Evolutionary conservation across 257 asterid species (phyloP), one percentile per base, ranked within the genome.

Genomic region (Solanum stenotomum): DNA sequence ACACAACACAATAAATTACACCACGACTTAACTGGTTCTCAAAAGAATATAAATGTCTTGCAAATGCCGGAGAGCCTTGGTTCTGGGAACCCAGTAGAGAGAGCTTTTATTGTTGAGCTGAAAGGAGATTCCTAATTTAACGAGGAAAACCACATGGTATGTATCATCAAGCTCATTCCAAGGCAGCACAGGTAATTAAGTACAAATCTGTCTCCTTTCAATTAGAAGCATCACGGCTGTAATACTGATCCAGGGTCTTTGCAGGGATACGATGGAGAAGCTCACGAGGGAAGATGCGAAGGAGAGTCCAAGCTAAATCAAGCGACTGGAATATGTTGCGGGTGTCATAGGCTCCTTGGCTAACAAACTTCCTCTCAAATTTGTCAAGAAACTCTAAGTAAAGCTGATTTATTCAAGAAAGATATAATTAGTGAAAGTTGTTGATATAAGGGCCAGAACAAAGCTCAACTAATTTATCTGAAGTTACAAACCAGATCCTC

Each of bases 191-290:
- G 76, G 87, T 85, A 88, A 84, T 86, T 83, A 83, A 82, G 20
- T 88, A 84, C 90, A 88, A 88, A 86, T 77, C 87, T 38, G 67
- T 31, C 18, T 72, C 87, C 90, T 38, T 92, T 92, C 87, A 96
- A 70, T 94, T 95, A 12, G 97, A 67, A 46, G 98, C 93, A 71
- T 97, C 99, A 84, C 99, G 92, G 92, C 99, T 97, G 93, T 97
- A 97, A 90, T 29, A 97, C 29, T 81, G 92, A 68, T 97, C 99
- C 38, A 97, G 96, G 10, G 99, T 97, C 96, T 97, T 97, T 15
- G 98, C 99, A 22, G 99, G 99, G 83, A 97, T 97, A 92, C 99
- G 99, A 68, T 97, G 98, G 74, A 97, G 98, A 81, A 97, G 98
- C 85, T 97, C 99, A 37, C 99, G 94, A 12, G 99, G 99, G 86